Conservation (phyloP, 208 protist genomes). For the Novymonas esmeraldas region DNA sequence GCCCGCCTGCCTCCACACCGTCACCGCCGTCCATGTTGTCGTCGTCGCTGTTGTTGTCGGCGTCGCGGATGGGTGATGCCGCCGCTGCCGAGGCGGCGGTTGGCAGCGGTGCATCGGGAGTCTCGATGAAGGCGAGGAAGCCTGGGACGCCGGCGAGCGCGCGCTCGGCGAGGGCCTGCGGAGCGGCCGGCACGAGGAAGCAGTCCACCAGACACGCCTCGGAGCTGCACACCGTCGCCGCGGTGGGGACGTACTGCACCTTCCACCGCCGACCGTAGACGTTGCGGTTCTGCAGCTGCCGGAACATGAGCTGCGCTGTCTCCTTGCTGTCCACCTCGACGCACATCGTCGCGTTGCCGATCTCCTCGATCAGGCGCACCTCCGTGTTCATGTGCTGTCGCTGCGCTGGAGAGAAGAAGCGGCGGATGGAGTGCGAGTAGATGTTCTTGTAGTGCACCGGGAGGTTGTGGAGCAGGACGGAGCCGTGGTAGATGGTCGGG, state of each 20-base stretch:
- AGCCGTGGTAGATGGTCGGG: slow-evolving; percentile 57
- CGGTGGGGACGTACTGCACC: slow-evolving; percentile 62
- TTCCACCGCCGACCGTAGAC: slow-evolving; percentile 81
- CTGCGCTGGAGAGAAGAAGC: slow-evolving; percentile 45
- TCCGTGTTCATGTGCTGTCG: slow-evolving; percentile 31
- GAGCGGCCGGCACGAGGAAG: slow-evolving; percentile 52
- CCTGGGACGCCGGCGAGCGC: slow-evolving; percentile 67
- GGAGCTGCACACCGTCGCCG: slow-evolving; percentile 29
- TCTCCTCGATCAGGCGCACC: slow-evolving; percentile 66
- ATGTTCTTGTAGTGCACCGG: slow-evolving; percentile 65
- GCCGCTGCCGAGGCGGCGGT: slow-evolving; percentile 1
- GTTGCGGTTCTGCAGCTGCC: slow-evolving; percentile 70
- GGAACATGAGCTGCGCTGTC: slow-evolving; percentile 55
- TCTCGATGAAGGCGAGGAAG: slow-evolving; percentile 64
- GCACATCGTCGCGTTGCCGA: slow-evolving; percentile 70
- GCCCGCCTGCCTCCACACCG: slow-evolving; percentile 6
- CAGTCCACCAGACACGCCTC: slow-evolving; percentile 77
- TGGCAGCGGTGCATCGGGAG: slow-evolving; percentile 24
- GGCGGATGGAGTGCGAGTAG: slow-evolving; percentile 65
- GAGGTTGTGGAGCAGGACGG: slow-evolving; percentile 65
- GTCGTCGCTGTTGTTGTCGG: slow-evolving; percentile 27
- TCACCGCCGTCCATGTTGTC: slow-evolving; percentile 14
- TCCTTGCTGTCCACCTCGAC: slow-evolving; percentile 64
- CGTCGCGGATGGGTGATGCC: slow-evolving; percentile 29
- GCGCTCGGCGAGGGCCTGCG: slow-evolving; percentile 47